Evolutionary conservation across 371 early-diverging fungal genomes (phyloP), one percentile per base, ranked within the genome.

Genomic region (Apophysomyces trapeziformis): DNA sequence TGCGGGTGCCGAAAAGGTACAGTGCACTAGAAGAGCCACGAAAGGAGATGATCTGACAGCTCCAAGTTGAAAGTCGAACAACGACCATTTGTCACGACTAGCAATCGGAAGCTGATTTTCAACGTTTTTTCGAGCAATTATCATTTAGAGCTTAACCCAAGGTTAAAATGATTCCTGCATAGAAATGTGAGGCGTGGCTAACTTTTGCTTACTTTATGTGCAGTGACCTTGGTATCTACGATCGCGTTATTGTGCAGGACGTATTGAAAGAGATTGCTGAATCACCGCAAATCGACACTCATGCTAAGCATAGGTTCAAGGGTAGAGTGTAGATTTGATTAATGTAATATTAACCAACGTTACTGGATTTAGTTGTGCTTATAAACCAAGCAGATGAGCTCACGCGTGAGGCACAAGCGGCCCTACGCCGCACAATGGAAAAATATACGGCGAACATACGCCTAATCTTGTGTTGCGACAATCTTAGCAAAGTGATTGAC

Each of bases 341-440:
- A 8, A 14, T 4, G 37, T 12, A 54, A 5, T 13, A n/a, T 7
- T 56, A 0, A 38, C n/a, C n/a, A 50, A n/a, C 9, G 4, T 68
- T 13, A 14, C 18, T 63, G 11, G 41, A 69, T 21, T 68, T 80
- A 92, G 93, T 99, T 13, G 93, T 99, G 11, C 90, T 99, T 45
- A 91, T 99, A 68, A 92, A 96, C 73, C 96, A 99, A 74, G 99
- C 99, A 2, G 99, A 99, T 71, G 74, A 86, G 59, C 84, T 99
- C 60, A 88, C 92, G 12, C 84, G 90, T 64, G 97, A 98, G 65
- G 99, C 99, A 8, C 99, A 99, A 83, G 95, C 97, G 41, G 99
- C 96, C 14, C 88, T 99, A 60, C 90, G 99, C 68, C 87, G 99
- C 36, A 99, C 99, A 2, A 99, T 99, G 97, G 99, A 99, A 82